These are phyloP conservation scores for Phytophthora hybrid DNA, from an alignment of 352 stramenopile species.

Conservation along the genomic window DNA sequence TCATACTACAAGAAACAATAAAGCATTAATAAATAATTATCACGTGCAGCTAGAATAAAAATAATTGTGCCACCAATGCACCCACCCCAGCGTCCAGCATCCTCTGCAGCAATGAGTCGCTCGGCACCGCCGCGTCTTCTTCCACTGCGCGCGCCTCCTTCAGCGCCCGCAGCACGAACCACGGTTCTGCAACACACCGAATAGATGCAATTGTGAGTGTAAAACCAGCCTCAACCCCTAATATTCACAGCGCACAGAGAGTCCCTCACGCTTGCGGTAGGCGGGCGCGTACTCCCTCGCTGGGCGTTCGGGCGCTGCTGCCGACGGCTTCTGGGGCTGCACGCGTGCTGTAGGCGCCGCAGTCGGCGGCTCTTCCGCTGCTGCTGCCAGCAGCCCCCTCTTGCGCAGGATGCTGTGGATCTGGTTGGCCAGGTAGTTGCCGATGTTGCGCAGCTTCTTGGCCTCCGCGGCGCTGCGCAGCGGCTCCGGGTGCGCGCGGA, in stretches of 20 bases:
- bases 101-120: slow-evolving; percentile 51
- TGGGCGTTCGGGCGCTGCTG: background rate
- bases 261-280: slow-evolving; percentile 67
- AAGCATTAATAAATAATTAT: background rate
- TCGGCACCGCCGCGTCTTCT: slow-evolving; percentile 46
- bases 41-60: background rate
- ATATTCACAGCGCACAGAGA: background rate
- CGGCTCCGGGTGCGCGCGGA: slow-evolving; percentile 57
- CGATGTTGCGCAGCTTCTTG: slow-evolving; percentile 78
- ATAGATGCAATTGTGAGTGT: background rate
- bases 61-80: background rate
- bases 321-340: background rate
- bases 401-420: slow-evolving; percentile 81
- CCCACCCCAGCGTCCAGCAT: slow-evolving; percentile 64
- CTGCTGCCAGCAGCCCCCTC: slow-evolving; percentile 25
- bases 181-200: slow-evolving; percentile 60
- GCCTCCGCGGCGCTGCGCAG: slow-evolving; percentile 65
- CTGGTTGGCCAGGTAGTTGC: slow-evolving; percentile 89
- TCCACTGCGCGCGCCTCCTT: slow-evolving; percentile 44
- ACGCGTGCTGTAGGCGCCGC: background rate
- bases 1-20: slow-evolving; percentile 56
- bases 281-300: slow-evolving; percentile 56
- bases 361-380: background rate
- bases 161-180: slow-evolving; percentile 76
- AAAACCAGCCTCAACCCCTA: background rate